These are phyloP conservation scores for Neospermospora avenae DNA, from an alignment of 2,329 filamentous ascomycete genomes.

Conservation along the genomic window DNA sequence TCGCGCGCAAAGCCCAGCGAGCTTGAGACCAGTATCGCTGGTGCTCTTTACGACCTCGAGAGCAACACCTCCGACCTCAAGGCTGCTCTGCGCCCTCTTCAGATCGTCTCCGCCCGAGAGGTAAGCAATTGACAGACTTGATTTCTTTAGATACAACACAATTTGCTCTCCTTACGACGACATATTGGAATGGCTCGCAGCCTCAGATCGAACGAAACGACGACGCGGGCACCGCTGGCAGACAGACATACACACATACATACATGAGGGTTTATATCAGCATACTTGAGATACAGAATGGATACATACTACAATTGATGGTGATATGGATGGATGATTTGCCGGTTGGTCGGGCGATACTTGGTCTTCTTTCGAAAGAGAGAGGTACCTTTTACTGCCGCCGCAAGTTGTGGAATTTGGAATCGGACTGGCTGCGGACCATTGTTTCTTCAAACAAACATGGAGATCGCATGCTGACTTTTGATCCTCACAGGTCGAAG, in stretches of 20 bases:
- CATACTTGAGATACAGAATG: slow-evolving; percentile 31
- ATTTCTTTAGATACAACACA: background rate
- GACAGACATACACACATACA: slow-evolving; percentile 4
- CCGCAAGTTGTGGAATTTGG: slow-evolving; percentile 51
- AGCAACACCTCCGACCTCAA: slow-evolving; percentile 98
- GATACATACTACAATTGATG: slow-evolving; percentile 20
- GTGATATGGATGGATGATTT: slow-evolving; percentile 20
- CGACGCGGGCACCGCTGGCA: slow-evolving; percentile 26
- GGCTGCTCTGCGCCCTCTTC: slow-evolving; percentile 91
- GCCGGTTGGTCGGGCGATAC: slow-evolving; percentile 24
- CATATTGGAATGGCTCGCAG: slow-evolving; percentile 14
- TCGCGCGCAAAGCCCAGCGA: slow-evolving; percentile 95
- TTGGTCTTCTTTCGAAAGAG: background rate
- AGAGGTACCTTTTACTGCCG: background rate
- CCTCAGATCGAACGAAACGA: slow-evolving; percentile 18
- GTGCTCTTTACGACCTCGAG: slow-evolving; percentile 98
- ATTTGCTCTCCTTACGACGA: background rate
- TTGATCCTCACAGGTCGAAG: slow-evolving; percentile 82
- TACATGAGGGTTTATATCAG: slow-evolving; percentile 17
- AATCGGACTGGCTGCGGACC: slow-evolving; percentile 74
- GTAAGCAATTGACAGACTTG: slow-evolving; percentile 60
- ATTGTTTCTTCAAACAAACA: slow-evolving; percentile 42
- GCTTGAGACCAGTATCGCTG: slow-evolving; percentile 95
- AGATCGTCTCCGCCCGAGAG: slow-evolving; percentile 99
- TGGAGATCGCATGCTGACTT: slow-evolving; percentile 76